Evolutionary conservation across 2,329 filamentous ascomycete genomes (phyloP).

Genomic region (Monosporascus sp.): DNA sequence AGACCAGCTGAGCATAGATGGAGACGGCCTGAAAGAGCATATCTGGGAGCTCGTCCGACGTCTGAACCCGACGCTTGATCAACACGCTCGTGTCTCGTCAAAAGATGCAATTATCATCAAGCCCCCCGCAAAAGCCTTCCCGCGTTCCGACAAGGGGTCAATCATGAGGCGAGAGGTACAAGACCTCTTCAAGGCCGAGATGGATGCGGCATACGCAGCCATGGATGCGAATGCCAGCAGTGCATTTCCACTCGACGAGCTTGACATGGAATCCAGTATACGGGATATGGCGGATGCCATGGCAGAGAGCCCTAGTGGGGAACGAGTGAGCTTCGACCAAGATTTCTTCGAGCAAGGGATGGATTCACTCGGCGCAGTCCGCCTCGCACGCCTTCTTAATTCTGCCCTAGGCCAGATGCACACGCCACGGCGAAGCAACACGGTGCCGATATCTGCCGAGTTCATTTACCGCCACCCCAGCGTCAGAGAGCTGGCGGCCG

Average conservation of each 20-base stretch:
- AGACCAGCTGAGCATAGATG: not conserved
- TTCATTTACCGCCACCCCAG: slow-evolving; percentile 13
- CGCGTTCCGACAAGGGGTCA: slow-evolving; percentile 15
- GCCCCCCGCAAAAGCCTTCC: slow-evolving; percentile 5
- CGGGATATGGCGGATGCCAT: slow-evolving; percentile 8
- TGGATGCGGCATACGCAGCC: slow-evolving; percentile 13
- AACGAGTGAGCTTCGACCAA: slow-evolving; percentile 7
- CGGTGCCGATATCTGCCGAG: slow-evolving; percentile 4
- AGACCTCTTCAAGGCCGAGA: slow-evolving; percentile 12
- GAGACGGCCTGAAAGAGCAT: not conserved
- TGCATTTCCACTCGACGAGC: slow-evolving; percentile 2
- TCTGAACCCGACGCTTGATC: slow-evolving; percentile 8
- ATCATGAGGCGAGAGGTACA: slow-evolving; percentile 10
- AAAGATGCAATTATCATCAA: slow-evolving; percentile 10
- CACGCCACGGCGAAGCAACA: not conserved
- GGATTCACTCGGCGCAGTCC: slow-evolving; percentile 24
- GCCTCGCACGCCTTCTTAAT: slow-evolving; percentile 11
- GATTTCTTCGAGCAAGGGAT: slow-evolving; percentile 26
- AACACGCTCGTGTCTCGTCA: slow-evolving; percentile 11
- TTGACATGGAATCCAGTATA: slow-evolving; percentile 7
- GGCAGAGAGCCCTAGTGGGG: slow-evolving; percentile 1
- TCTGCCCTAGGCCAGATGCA: not conserved
- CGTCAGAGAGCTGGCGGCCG: slow-evolving; percentile 1
- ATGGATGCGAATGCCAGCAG: slow-evolving; percentile 6
- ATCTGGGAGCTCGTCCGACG: slow-evolving; percentile 6